phyloP scores from a whole-genome alignment of 768 basidiomycete species.

The Collybia nuda region DNA sequence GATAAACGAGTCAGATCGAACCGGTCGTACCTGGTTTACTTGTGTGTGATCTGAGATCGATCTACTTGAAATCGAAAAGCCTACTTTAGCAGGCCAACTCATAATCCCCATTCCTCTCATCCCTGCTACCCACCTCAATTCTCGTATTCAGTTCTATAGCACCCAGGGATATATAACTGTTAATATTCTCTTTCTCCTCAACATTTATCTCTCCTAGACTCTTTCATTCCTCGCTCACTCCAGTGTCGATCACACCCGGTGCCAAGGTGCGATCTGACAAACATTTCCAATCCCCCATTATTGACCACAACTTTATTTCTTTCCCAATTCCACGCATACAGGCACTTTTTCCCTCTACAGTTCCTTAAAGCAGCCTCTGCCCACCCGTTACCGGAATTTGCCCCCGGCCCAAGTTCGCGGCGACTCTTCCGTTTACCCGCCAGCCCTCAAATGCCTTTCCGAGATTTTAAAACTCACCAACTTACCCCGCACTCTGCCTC shows the following conservation, averaged over 20 bases:
- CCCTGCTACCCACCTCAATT: not conserved
- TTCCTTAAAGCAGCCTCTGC: not conserved
- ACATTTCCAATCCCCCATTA: constrained; percentile 13
- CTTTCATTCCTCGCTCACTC: no score
- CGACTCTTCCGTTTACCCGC: constrained; percentile 6
- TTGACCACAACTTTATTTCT: constrained; percentile 10
- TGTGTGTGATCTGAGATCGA: no score
- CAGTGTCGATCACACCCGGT: constrained; percentile 25
- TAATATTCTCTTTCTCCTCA: no score
- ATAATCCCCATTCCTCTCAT: constrained; percentile 2
- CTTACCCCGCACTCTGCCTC: constrained; percentile 4
- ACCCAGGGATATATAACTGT: not conserved
- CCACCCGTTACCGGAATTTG: not conserved
- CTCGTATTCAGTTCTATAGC: no score
- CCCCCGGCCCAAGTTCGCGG: not conserved
- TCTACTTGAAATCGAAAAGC: no score
- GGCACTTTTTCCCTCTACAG: not conserved
- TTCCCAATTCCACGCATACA: constrained; percentile 1
- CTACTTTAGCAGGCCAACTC: not conserved
- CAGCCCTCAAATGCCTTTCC: not conserved
- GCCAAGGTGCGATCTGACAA: constrained; percentile 20
- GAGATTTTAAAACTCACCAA: constrained; percentile 1
- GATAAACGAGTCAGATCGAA: no score
- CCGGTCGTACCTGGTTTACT: no score
- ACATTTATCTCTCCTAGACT: no score